phyloP scores from a whole-genome alignment of 1,139 yeast genomes.

The Pneumocystis oryctolagi region DNA sequence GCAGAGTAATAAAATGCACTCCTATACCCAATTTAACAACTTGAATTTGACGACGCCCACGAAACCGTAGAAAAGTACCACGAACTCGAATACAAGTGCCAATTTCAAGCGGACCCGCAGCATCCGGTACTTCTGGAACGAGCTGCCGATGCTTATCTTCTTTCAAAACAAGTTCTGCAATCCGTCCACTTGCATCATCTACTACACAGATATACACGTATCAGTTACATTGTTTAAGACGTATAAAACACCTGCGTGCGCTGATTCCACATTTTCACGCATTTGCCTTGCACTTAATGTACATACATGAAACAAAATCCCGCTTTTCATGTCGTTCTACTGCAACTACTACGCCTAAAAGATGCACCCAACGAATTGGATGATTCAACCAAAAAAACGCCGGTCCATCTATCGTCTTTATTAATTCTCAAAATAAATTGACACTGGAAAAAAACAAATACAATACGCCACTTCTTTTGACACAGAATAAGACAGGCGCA shows the following conservation, averaged over 20 bases:
- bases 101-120: conserved; percentile 2
- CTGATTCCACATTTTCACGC: not conserved
- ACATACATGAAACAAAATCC: not conserved
- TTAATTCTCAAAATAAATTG: too few species aligned
- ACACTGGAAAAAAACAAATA: too few species aligned
- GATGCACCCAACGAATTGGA: conserved; percentile 10
- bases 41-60: conserved; percentile 2
- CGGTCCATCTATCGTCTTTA: too few species aligned
- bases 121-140: not conserved
- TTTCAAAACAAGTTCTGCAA: not conserved
- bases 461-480: too few species aligned
- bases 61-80: conserved; percentile 2
- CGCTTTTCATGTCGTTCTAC: not conserved
- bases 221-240: not conserved
- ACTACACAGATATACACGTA: not conserved
- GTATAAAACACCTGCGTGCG: not conserved
- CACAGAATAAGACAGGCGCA: too few species aligned
- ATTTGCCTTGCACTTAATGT: not conserved
- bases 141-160: not conserved
- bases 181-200: conserved; percentile 10
- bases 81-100: conserved; percentile 6
- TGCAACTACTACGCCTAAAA: conserved; percentile 10
- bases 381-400: conserved; percentile 9
- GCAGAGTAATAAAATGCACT: not conserved
- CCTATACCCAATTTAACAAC: conserved; percentile 2